phyloP scores from a whole-genome alignment of 257 asterid species.

The Plantago ovata region DNA sequence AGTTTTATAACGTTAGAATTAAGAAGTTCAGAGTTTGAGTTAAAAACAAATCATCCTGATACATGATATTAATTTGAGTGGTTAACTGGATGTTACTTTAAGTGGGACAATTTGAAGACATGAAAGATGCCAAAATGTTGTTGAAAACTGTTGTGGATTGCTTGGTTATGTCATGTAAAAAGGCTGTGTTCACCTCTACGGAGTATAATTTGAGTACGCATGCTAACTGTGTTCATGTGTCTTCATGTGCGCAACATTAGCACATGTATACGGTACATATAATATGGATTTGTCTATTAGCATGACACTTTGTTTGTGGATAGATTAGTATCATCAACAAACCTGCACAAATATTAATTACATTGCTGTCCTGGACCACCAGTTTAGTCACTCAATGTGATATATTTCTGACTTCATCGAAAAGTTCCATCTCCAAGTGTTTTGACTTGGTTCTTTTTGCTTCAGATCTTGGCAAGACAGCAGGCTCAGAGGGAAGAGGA shows the following conservation, averaged over 20 bases:
- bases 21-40: too few species aligned
- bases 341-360: background rate
- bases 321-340: background rate
- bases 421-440: slow-evolving; percentile 27
- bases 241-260: background rate
- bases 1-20: too few species aligned
- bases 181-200: background rate
- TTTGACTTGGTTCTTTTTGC: slow-evolving; percentile 21
- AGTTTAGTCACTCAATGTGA: too few species aligned
- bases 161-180: background rate
- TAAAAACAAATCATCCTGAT: too few species aligned
- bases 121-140: too few species aligned
- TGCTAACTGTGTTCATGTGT: background rate
- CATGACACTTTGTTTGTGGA: too few species aligned
- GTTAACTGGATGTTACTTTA: too few species aligned
- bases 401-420: too few species aligned
- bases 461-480: slow-evolving; percentile 96
- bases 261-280: background rate
- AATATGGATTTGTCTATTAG: background rate
- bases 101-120: too few species aligned
- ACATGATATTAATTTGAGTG: too few species aligned
- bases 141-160: too few species aligned
- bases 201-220: background rate
- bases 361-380: slow-evolving; percentile 4
- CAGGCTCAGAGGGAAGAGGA: slow-evolving; percentile 99